Base-by-base conservation (phyloP, 805 yeast species). In the Maudiozyma serrabonitensis region DNA sequence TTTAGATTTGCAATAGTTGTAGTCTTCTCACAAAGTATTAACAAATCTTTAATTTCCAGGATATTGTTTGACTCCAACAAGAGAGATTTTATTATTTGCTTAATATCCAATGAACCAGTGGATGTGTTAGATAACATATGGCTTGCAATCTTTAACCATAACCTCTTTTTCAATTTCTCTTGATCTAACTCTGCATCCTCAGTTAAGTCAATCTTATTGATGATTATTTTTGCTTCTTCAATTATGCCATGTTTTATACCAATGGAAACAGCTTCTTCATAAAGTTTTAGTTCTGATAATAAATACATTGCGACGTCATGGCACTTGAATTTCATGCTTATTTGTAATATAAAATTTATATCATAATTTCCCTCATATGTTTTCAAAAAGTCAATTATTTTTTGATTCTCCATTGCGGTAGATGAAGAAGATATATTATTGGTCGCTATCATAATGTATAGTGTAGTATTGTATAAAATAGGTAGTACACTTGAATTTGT, bases 21-120 rank as follows among this genome's bases (percentile, higher is more conserved):
- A 50, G 86, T 80, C 56, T 88, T 90, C 0, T 97, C 96, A 54
- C 93, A 82, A 32, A 87, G 69, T 1, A 95, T 95, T 46, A 93
- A 67, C 40, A 93, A 61, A 58, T 93, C 98, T 53, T 86, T 89
- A 42, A 93, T 81, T 3, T 82, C 76, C 19, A 86, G 62, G 13
- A 76, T 58, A 15, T 73, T 78, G 54, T 79, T 72, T 21, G 75
- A 75, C 16, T 69, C 72, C 65, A 62, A 47, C 69, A 66, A 51
- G 57, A 76, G 51, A 54, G 68, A 37, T 67, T 64, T 51, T 64
- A 67, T 54, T 42, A 56, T 54, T 44, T 64, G 57, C 60, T 70
- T 64, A 6, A 64, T 51, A 41, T 67, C 71, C 1, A 45, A 31
- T 6, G 7, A 15, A 7, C 35, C 46, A 4, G 28, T 13, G 7